A percentile compares a stretch with the other conserved stretches of the same genome.
Evolutionary conservation across 2,329 filamentous ascomycete genomes (phyloP).

Genomic region (Ophiostoma perfectum): DNA sequence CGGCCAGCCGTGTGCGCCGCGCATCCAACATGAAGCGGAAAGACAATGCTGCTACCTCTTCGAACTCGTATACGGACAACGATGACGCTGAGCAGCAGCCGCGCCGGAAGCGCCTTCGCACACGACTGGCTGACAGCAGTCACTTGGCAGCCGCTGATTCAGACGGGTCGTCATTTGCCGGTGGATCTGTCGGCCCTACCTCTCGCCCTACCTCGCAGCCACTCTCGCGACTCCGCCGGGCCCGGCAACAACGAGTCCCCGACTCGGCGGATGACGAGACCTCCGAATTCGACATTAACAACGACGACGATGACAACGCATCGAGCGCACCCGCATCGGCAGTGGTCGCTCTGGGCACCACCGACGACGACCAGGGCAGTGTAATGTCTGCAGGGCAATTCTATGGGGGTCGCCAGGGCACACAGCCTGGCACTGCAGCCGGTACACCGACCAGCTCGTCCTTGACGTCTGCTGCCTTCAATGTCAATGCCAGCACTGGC

Average conservation of each 20-base stretch:
- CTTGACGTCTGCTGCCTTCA: background rate
- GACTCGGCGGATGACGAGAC: conserved; percentile 8
- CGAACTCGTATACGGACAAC: background rate
- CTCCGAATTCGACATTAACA: background rate
- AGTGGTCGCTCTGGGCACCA: conserved; percentile 19
- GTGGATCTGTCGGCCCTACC: background rate
- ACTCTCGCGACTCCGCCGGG: background rate
- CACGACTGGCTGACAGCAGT: background rate
- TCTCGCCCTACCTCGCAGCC: background rate
- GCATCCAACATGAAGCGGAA: background rate
- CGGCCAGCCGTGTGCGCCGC: background rate
- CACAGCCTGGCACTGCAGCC: background rate
- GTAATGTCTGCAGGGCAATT: conserved; percentile 17
- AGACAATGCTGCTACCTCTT: background rate
- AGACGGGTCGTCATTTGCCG: background rate
- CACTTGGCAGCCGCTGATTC: background rate
- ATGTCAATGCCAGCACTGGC: background rate
- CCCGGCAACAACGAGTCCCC: background rate
- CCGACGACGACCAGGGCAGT: conserved; percentile 19
- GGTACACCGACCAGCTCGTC: background rate
- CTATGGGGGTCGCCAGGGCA: conserved; percentile 3
- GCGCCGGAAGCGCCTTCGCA: conserved; percentile 19
- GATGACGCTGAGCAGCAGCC: conserved; percentile 15
- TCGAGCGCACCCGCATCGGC: conserved; percentile 7
- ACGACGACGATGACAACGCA: background rate